Percentiles rank a stretch among this genome's conserved stretches.
Conservation (phyloP, 2,329 filamentous ascomycete species). For the Ambrosiella xylebori region DNA sequence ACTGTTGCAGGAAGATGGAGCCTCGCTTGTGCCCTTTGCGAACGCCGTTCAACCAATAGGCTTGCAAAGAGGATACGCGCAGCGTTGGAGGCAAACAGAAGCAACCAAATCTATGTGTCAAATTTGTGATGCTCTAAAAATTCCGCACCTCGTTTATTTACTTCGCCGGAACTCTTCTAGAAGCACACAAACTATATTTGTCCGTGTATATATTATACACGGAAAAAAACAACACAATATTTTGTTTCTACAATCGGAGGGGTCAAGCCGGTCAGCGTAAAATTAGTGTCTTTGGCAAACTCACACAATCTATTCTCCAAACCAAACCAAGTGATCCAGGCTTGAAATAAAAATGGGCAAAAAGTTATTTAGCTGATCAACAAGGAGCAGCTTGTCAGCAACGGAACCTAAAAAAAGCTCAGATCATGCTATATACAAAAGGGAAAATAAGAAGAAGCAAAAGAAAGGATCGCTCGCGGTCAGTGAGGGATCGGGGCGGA, state of each 20-base stretch:
- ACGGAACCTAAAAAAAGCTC: no score
- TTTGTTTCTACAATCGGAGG: neutral
- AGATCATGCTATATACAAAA: neutral
- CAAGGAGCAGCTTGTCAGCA: no score
- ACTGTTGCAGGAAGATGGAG: slow-evolving; percentile 12
- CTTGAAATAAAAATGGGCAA: no score
- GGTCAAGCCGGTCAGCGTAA: no score
- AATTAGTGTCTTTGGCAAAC: no score
- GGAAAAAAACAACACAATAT: neutral
- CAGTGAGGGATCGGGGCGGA: neutral
- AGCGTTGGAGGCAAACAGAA: neutral
- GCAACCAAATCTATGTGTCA: neutral
- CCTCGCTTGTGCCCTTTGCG: slow-evolving; percentile 7
- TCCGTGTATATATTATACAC: neutral
- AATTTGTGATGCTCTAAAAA: neutral
- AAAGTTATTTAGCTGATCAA: no score
- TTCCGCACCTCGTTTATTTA: neutral
- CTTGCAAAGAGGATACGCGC: neutral
- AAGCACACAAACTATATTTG: neutral
- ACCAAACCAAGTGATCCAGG: no score
- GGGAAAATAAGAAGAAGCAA: neutral
- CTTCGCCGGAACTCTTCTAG: neutral
- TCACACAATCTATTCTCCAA: no score
- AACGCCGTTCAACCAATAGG: neutral
- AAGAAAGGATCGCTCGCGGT: neutral